Percentiles rank a stretch among this genome's conserved stretches.
These are phyloP conservation scores for Calonectria pteridis DNA, from an alignment of 2,329 filamentous ascomycete genomes.

Conservation along the genomic window DNA sequence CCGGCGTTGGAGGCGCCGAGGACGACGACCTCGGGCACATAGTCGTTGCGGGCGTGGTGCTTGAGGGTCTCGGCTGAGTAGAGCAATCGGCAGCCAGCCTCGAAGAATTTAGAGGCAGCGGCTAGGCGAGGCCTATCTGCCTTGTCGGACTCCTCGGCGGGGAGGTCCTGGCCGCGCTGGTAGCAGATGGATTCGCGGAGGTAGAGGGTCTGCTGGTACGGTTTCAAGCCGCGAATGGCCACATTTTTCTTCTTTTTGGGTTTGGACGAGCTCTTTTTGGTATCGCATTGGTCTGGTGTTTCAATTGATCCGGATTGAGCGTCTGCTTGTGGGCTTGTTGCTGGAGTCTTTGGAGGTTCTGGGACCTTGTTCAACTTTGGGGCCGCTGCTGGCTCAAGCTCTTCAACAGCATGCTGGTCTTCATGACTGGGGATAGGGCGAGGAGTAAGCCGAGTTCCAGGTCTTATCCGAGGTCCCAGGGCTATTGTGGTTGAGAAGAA, in stretches of 20 bases:
- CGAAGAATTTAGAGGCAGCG: constrained; percentile 50
- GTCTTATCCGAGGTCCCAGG: background rate
- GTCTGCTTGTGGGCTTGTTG: background rate
- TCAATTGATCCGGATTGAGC: background rate
- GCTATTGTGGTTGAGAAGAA: constrained; percentile 23
- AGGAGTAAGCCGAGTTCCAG: background rate
- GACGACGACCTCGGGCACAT: constrained; percentile 75
- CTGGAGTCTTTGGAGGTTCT: background rate
- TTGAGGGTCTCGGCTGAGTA: constrained; percentile 64
- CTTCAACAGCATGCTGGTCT: background rate
- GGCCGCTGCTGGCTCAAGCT: background rate
- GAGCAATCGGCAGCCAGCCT: constrained; percentile 54
- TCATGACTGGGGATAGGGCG: background rate
- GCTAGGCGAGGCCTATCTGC: constrained; percentile 42
- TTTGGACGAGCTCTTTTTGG: constrained; percentile 19
- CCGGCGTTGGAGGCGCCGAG: constrained; percentile 91
- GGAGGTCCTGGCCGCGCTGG: constrained; percentile 22
- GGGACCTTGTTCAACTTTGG: background rate
- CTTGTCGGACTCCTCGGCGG: constrained; percentile 32
- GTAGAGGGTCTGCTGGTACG: constrained; percentile 34
- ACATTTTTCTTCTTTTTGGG: constrained; percentile 19
- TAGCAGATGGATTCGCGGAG: constrained; percentile 41
- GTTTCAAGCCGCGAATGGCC: constrained; percentile 34
- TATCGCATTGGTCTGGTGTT: too few species aligned
- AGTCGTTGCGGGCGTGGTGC: constrained; percentile 63